These are phyloP conservation scores for Acmispon strigosus DNA, from an alignment of 306 rosid species.

Conservation along the genomic window DNA sequence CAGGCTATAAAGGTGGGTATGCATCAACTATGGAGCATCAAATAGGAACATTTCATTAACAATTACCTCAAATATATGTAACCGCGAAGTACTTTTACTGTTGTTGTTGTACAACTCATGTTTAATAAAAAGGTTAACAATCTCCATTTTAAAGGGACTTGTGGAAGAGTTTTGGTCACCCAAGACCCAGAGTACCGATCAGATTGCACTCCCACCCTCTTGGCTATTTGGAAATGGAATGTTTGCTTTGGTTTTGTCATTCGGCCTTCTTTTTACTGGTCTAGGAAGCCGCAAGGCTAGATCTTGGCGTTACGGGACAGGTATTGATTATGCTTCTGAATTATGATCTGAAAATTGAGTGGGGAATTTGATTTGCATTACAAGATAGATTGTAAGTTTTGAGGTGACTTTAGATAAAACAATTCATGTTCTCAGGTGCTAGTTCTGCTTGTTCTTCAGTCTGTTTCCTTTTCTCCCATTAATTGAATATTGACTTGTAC, in stretches of 20 bases:
- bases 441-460: neutral
- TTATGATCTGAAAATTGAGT: neutral
- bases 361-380: neutral
- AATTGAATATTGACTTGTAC: neutral
- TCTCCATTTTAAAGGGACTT: conserved; percentile 56
- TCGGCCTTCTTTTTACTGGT: conserved; percentile 84
- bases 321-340: conserved; percentile 30
- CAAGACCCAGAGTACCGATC: conserved; percentile 39
- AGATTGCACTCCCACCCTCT: conserved; percentile 51
- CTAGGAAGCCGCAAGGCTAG: conserved; percentile 88
- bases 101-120: neutral
- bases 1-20: conserved; percentile 83
- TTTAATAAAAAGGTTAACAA: conserved; percentile 12
- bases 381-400: neutral
- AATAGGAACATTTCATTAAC: neutral
- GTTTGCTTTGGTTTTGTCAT: conserved; percentile 90
- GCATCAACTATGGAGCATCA: neutral
- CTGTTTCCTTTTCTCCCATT: neutral
- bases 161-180: conserved; percentile 85
- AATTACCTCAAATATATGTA: neutral
- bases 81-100: too few species aligned
- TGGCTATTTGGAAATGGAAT: conserved; percentile 98
- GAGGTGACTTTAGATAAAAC: neutral
- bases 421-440: neutral
- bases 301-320: conserved; percentile 96